These are phyloP conservation scores for Hanseniaspora clermontiae DNA, from an alignment of 805 yeast genomes.

Conservation along the genomic window DNA sequence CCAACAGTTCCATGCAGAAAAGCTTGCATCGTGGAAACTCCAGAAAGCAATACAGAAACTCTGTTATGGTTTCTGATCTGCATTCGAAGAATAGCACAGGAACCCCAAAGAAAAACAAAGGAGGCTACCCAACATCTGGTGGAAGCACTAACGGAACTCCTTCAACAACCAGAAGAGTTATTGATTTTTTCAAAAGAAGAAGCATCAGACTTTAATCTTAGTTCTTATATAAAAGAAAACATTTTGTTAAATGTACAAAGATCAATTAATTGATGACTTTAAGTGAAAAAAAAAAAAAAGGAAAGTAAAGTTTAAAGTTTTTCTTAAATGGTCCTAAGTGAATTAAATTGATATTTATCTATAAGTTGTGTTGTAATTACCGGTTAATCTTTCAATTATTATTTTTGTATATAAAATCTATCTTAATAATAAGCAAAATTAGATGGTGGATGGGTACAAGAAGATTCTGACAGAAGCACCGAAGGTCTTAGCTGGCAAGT, in stretches of 20 bases:
- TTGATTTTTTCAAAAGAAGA: constrained; percentile 68
- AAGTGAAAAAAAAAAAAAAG: not conserved
- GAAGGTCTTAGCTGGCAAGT: constrained; percentile 98
- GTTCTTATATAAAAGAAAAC: too few species aligned
- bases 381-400: not conserved
- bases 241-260: too few species aligned
- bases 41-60: not conserved
- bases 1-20: not conserved
- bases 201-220: constrained; percentile 26
- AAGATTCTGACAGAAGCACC: constrained; percentile 99
- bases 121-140: constrained; percentile 13
- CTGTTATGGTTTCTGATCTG: constrained; percentile 9
- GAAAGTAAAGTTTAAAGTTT: not conserved
- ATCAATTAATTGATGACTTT: not conserved
- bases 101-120: constrained; percentile 11
- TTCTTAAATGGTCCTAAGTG: not conserved
- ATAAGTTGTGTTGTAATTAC: not conserved
- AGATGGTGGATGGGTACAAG: constrained; percentile 99
- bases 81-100: not conserved
- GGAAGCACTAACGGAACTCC: constrained; percentile 14
- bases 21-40: not conserved
- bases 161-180: constrained; percentile 64
- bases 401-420: not conserved
- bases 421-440: constrained; percentile 28
- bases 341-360: not conserved